phyloP scores from a whole-genome alignment of 208 protist species.

The Tritrichomonas foetus region DNA sequence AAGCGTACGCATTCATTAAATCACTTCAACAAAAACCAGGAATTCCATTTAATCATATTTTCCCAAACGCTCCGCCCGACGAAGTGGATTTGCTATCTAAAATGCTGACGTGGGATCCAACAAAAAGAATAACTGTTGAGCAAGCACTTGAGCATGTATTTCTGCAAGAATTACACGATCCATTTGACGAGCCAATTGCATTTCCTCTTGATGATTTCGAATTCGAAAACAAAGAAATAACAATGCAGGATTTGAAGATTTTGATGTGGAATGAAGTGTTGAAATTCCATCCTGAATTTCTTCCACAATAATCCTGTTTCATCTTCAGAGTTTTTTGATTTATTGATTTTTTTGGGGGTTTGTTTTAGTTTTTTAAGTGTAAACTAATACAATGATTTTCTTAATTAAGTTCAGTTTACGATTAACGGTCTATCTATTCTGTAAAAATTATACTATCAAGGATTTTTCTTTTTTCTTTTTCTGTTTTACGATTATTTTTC shows the following conservation, averaged over 20 bases:
- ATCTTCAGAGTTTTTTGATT: no score
- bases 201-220: constrained; percentile 34
- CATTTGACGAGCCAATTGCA: constrained; percentile 8
- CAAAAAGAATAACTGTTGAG: constrained; percentile 55
- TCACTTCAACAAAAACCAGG: constrained; percentile 62
- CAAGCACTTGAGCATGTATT: constrained; percentile 52
- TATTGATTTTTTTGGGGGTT: no score
- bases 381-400: no score
- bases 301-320: no score
- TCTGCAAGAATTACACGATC: background rate
- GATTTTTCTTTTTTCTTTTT: no score
- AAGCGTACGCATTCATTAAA: constrained; percentile 74
- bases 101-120: constrained; percentile 60
- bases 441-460: no score
- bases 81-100: constrained; percentile 57
- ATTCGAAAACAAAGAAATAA: background rate
- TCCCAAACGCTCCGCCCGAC: background rate
- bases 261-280: background rate
- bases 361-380: no score
- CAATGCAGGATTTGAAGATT: background rate
- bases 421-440: no score
- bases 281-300: constrained; percentile 5
- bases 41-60: constrained; percentile 55
- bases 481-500: no score
- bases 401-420: no score